Evolutionary conservation across 768 basidiomycete genomes (phyloP).

Genomic region (Amanita thiersii): DNA sequence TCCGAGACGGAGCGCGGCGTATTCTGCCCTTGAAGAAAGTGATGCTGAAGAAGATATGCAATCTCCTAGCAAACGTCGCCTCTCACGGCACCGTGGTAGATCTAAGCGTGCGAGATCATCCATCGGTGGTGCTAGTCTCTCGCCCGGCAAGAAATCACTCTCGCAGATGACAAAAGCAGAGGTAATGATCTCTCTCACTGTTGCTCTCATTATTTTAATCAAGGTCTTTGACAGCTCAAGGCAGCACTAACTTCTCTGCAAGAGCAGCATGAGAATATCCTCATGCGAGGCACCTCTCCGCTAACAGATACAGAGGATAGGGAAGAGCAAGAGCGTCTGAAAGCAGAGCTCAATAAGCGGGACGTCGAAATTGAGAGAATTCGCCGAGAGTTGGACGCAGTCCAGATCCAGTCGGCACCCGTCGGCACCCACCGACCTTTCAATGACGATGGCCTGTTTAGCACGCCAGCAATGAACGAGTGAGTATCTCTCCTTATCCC

Average conservation of each 20-base stretch:
- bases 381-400: constrained; percentile 16
- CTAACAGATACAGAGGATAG: constrained; percentile 25
- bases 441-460: constrained; percentile 3
- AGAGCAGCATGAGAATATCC: constrained; percentile 15
- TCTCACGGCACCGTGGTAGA: constrained; percentile 1
- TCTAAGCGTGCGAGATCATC: constrained; percentile 10
- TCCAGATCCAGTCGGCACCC: constrained; percentile 1
- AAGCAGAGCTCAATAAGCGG: constrained; percentile 16
- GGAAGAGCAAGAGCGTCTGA: constrained; percentile 21
- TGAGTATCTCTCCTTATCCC: background rate
- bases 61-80: constrained; percentile 2
- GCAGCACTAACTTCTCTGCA: constrained; percentile 18
- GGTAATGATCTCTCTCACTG: constrained; percentile 17
- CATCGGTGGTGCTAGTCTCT: constrained; percentile 4
- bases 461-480: constrained; percentile 9
- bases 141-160: constrained; percentile 15
- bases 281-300: constrained; percentile 20
- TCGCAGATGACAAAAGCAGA: constrained; percentile 33
- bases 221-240: constrained; percentile 17
- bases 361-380: constrained; percentile 21
- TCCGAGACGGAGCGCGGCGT: constrained; percentile 10
- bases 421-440: background rate
- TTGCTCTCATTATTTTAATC: background rate
- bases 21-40: constrained; percentile 1
- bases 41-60: constrained; percentile 5